Evolutionary conservation across 495 filamentous ascomycete genomes (phyloP), one percentile per base, ranked within the genome.

Genomic region (Podospora sp.): DNA sequence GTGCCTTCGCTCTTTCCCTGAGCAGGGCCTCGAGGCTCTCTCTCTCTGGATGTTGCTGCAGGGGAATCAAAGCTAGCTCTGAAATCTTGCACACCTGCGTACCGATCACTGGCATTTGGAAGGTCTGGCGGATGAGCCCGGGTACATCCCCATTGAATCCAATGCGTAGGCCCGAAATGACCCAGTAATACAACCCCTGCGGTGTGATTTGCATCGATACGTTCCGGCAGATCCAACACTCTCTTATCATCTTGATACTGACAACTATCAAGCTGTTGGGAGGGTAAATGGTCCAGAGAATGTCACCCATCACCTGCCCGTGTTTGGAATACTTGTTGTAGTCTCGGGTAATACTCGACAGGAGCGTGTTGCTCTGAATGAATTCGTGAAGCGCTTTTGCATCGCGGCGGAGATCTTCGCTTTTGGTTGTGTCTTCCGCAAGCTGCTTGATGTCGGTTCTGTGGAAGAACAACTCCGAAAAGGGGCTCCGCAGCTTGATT

Each of bases 181-280:
- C 16, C 50, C 50, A 52, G 16, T 4, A 18, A 18, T 6, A 52
- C 6, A 6, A 4, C 6, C 50, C 50, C 6, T 52, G 5, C 16
- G 14, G 16, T 5, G 14, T 4, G 6, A 18, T 4, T 4, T 8
- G 6, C 50, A 8, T 6, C 50, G 6, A 22, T 18, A 52, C 50
- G 16, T 52, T 52, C 50, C 50, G 50, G 6, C 6, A 6, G 6
- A 52, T 6, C 50, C 50, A 52, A 22, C 50, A 52, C 29, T 59
- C 56, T 33, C 29, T 25, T 6, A 59, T 18, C 20, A 1, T 7
- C 6, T 40, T 40, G 2, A 50, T n/a, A 12, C 52, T 27, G 18
- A 63, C 20, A 14, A 63, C 60, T 9, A 25, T 21, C 3, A 63
- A 5, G 40, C 60, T 63, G 60, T 63, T 63, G 40, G 60, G 60